A percentile compares a stretch with the other conserved stretches of the same genome.
phyloP scores from a whole-genome alignment of 1,284 basidiomycete genomes.

The Tetrapyrgos nigripes region DNA sequence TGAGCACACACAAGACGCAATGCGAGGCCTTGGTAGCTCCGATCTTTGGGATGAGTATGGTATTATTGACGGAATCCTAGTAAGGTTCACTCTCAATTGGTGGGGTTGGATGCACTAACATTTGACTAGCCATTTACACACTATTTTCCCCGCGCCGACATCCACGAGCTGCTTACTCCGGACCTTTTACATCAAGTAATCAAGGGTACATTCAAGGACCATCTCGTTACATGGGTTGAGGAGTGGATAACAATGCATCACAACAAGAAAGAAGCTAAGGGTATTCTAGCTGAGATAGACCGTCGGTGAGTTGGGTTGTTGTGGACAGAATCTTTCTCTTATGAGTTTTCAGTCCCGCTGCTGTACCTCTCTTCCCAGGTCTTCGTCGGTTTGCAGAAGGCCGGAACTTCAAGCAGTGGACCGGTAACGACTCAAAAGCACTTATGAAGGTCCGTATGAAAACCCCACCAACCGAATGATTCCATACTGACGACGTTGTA shows the following conservation, averaged over 20 bases:
- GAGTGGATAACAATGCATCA: slow-evolving; percentile 25
- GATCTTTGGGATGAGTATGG: slow-evolving; percentile 11
- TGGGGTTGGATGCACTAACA: too few relatives aligned
- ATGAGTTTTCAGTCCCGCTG: slow-evolving; percentile 19
- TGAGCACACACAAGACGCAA: not conserved
- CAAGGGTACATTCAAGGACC: slow-evolving; percentile 40
- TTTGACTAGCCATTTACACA: slow-evolving; percentile 12
- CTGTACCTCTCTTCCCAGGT: slow-evolving; percentile 22
- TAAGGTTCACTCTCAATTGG: not conserved
- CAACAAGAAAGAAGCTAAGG: slow-evolving; percentile 16
- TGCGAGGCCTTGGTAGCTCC: not conserved
- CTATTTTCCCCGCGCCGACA: slow-evolving; percentile 28
- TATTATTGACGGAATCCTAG: slow-evolving; percentile 1
- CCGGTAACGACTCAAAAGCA: slow-evolving; percentile 15
- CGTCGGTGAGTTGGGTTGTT: slow-evolving; percentile 19
- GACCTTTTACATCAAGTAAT: slow-evolving; percentile 36
- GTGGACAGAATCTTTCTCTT: not conserved
- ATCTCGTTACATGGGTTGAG: slow-evolving; percentile 28
- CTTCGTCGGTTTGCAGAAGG: slow-evolving; percentile 26
- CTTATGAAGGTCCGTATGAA: slow-evolving; percentile 33
- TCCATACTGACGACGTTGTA: too few relatives aligned
- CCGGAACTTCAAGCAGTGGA: slow-evolving; percentile 32
- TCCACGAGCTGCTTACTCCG: slow-evolving; percentile 29
- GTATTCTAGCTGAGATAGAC: slow-evolving; percentile 33
- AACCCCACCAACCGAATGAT: too few relatives aligned